A percentile compares a stretch with the other conserved stretches of the same genome.
phyloP scores from a whole-genome alignment of 2,329 filamentous ascomycete genomes.

The Xylaria sp. region DNA sequence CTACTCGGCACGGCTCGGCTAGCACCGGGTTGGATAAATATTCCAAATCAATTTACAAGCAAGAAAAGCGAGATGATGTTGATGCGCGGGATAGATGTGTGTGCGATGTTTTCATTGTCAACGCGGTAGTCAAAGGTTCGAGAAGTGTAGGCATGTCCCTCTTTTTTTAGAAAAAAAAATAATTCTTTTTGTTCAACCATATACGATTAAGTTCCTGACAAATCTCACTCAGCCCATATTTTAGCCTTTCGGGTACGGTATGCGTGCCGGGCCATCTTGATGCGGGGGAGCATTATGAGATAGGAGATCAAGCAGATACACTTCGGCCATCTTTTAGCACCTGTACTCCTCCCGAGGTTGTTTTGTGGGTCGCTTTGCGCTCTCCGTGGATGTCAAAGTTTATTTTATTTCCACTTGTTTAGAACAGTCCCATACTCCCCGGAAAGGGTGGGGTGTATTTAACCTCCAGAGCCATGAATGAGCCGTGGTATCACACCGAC shows the following conservation, averaged over 20 bases:
- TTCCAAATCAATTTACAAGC: background rate
- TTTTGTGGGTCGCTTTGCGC: background rate
- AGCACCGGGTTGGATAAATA: slow-evolving; percentile 13
- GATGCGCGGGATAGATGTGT: background rate
- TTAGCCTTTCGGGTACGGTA: background rate
- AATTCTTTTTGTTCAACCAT: too few relatives aligned
- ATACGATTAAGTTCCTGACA: background rate
- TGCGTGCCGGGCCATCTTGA: background rate
- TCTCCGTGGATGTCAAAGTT: background rate
- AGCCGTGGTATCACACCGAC: too few relatives aligned
- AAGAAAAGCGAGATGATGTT: background rate
- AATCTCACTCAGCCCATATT: background rate
- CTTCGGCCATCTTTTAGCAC: background rate
- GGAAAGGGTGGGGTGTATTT: too few relatives aligned
- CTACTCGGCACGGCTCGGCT: background rate
- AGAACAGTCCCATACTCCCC: too few relatives aligned
- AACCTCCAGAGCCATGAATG: too few relatives aligned
- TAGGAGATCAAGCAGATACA: background rate
- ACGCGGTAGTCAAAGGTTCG: background rate
- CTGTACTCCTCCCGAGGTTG: background rate
- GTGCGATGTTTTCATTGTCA: background rate
- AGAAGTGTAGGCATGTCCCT: background rate
- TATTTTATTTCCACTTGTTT: background rate
- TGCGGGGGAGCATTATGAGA: background rate
- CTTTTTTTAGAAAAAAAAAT: too few relatives aligned